Evolutionary conservation across 306 rosid genomes (phyloP).

Genomic region (Vigna angularis): DNA sequence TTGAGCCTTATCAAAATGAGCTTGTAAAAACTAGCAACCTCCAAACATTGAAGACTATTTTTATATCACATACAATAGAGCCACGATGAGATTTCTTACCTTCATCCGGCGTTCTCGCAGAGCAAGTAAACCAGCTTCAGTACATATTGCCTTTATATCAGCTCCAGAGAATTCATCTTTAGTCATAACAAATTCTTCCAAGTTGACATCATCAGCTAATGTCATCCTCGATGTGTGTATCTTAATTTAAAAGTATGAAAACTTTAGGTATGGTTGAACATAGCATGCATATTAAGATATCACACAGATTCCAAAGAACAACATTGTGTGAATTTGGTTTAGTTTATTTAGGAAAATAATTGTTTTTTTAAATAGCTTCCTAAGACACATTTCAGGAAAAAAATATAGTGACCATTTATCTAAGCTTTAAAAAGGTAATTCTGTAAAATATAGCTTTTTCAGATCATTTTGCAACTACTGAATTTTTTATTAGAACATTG

Average conservation of each 20-base stretch:
- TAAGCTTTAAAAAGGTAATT: background rate
- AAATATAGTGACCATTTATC: background rate
- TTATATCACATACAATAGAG: slow-evolving; percentile 5
- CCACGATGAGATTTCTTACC: slow-evolving; percentile 53
- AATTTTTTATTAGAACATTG: background rate
- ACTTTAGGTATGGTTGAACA: slow-evolving; percentile 25
- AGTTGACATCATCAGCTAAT: slow-evolving; percentile 94
- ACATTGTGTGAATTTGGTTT: background rate
- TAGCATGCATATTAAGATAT: slow-evolving; percentile 21
- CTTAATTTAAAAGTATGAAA: slow-evolving; percentile 50
- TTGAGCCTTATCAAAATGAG: slow-evolving; percentile 6
- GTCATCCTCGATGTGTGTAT: slow-evolving; percentile 99
- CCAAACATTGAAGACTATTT: background rate
- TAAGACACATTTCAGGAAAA: background rate
- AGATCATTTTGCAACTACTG: background rate
- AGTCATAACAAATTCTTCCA: slow-evolving; percentile 98
- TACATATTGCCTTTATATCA: slow-evolving; percentile 97
- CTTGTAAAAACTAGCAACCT: slow-evolving; percentile 23
- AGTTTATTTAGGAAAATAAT: background rate
- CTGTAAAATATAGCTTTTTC: background rate
- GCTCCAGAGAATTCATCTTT: slow-evolving; percentile 99
- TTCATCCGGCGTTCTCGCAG: slow-evolving; percentile 96
- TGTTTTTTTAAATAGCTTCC: background rate
- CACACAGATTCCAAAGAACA: slow-evolving; percentile 23
- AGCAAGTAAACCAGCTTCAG: slow-evolving; percentile 98